Base-by-base conservation (phyloP, 1,284 basidiomycete species). In the Chalciporus piperatoides region DNA sequence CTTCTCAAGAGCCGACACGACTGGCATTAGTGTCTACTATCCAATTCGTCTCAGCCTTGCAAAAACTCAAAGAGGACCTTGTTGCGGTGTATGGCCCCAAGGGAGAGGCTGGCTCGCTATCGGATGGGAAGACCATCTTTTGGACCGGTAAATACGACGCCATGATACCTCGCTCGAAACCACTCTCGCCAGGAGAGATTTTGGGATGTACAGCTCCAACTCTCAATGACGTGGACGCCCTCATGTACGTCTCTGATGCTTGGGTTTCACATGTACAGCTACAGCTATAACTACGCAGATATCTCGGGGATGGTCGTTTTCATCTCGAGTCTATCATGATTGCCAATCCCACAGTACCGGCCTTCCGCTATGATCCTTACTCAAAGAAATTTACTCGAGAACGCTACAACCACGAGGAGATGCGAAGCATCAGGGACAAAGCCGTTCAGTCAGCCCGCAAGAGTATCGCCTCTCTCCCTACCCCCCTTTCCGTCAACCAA, bases 291-390 rank as follows among this genome's bases (percentile, higher is more conserved):
- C 44, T 45, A 27, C 38, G n/a, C 60, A 94, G 92, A 60, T 99
- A 99, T 68, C 81, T 99, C 25, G 97, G 97, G 19, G 97, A 99
- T 63, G 97, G 97, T 15, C 85, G 97, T 11, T 99, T 99, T 74
- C 97, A 99, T 65, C 80, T 99, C 14, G 97, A 99, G 69, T 90
- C 91, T 11, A 95, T 98, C 67, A 99, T 99, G 97, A 98, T 99
- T 53, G 93, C 93, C 25, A 99, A 99, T 68, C 97, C 97, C 0
- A 72, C 79, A n/a, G 81, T 98, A 19, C 93, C 96, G 10, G 95
- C 97, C 0, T 99, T 97, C 75, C 83, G 97, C 25, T 99, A 98
- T 70, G 97, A 99, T 63, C 97, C 97, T 4, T 99, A 99, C 69
- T 93, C 92, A 27, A 99, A 99, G 69, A 95, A 95, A 62, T 79